Evolutionary conservation across 495 filamentous ascomycete genomes (phyloP).

Genomic region (Neurospora cerealis): DNA sequence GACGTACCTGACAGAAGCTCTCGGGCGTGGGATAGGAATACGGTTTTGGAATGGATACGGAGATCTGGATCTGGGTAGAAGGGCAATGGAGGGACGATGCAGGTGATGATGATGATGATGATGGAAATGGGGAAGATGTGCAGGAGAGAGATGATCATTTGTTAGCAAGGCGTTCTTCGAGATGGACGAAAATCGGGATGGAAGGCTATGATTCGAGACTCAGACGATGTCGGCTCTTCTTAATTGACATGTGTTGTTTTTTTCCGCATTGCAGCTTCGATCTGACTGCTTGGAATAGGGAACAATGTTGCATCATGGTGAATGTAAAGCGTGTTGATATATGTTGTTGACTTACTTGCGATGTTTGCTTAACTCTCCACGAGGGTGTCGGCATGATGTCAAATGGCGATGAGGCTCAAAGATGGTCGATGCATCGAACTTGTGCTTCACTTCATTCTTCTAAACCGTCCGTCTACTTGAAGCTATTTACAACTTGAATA

Average conservation of each 20-base stretch:
- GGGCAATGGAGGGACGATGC: not conserved
- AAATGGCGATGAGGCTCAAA: not conserved
- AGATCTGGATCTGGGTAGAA: not conserved
- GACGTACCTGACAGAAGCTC: not conserved
- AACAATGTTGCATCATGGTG: conserved; percentile 27
- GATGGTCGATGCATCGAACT: not conserved
- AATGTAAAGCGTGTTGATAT: not conserved
- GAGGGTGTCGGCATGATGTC: not conserved
- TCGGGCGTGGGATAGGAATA: too few relatives aligned
- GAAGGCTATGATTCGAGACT: conserved; percentile 2
- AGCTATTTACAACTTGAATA: not conserved
- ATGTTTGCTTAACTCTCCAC: not conserved
- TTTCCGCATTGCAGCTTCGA: conserved; percentile 7
- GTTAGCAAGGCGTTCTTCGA: not conserved
- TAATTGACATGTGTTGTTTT: conserved; percentile 13
- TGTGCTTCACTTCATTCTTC: not conserved
- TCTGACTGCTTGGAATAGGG: conserved; percentile 20
- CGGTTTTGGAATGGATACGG: too few relatives aligned
- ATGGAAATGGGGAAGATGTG: not conserved
- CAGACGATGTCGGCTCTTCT: conserved; percentile 37
- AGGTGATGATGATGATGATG: not conserved
- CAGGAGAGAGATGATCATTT: not conserved
- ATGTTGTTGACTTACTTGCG: not conserved
- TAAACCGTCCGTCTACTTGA: not conserved
- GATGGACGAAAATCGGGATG: not conserved